Evolutionary conservation across 2,329 filamentous ascomycete genomes (phyloP), one percentile per base, ranked within the genome.

Genomic region (Paraconiothyrium sp.): DNA sequence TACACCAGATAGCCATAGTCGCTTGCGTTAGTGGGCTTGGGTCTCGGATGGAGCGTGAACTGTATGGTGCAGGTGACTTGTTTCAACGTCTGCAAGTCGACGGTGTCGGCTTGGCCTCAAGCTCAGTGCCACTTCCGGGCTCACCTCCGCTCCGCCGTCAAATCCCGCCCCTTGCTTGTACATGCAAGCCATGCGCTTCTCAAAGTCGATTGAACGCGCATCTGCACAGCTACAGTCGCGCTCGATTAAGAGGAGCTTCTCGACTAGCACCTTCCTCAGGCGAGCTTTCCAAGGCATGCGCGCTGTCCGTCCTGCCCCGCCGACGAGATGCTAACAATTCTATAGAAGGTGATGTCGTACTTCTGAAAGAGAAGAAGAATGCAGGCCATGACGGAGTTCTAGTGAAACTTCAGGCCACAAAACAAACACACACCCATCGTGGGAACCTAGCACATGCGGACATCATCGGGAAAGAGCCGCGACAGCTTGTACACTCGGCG

Each of bases 391-490:
- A 78, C 27, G 80, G 80, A 3, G 71, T 75, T 32, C 73, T 84
- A 51, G 71, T 80, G 4, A 77, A 75, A 54, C 72, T 86, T 11
- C 71, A 76, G 22, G 58, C 72, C 3, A 70, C 73, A 11, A 75
- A 74, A 37, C 64, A 55, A 1, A 72, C 77, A 3, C 68, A 80
- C 10, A 81, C 77, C 10, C 80, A 88, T 57, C 81, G 81, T 37
- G 86, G 86, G 6, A 72, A 72, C 0, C 69, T 90, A 11, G 64
- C 75, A 0, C 84, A 86, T 57, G 76, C 79, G 56, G 84, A 88
- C 41, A 85, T 93, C 59, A 90, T 94, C 69, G 90, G 90, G 43
- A 86, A 84, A 64, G 78, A 79, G 44, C 75, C 85, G 4, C 84
- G 90, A 63, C 88, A 91, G 66, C 71, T 83, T n/a, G 80, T 92